Evolutionary conservation across 2,329 filamentous ascomycete species (phyloP).

Genomic region (Talaromyces funiculosus): DNA sequence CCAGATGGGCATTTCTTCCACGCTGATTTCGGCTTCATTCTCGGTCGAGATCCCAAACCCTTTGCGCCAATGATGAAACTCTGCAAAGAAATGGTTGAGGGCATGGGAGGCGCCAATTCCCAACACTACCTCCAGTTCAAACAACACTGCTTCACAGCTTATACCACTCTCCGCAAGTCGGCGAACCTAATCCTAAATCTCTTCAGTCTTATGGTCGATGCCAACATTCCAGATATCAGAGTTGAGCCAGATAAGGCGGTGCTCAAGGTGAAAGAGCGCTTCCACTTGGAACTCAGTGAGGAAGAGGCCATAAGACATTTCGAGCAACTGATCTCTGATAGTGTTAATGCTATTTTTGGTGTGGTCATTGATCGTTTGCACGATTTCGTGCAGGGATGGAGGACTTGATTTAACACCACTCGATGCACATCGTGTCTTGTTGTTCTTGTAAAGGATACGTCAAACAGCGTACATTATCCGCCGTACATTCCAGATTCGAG

Average conservation of each 20-base stretch:
- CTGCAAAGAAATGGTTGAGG: conserved; percentile 96
- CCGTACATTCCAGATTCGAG: neutral
- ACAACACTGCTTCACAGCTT: conserved; percentile 93
- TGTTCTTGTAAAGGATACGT: neutral
- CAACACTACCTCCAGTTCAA: conserved; percentile 85
- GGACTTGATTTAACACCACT: conserved; percentile 47
- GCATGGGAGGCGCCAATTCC: conserved; percentile 81
- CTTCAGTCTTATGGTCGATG: conserved; percentile 95
- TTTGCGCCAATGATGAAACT: conserved; percentile 97
- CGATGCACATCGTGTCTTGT: neutral
- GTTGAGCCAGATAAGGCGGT: conserved; percentile 91
- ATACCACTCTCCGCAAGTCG: conserved; percentile 82
- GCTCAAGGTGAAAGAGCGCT: conserved; percentile 87
- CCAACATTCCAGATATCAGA: conserved; percentile 92
- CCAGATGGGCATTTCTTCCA: conserved; percentile 96
- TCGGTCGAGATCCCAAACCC: conserved; percentile 93
- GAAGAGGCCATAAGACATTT: conserved; percentile 87
- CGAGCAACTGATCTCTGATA: conserved; percentile 85
- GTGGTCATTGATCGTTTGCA: conserved; percentile 94
- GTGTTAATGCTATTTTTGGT: conserved; percentile 80
- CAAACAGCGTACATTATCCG: neutral
- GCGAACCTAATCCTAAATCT: conserved; percentile 89
- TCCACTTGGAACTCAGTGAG: conserved; percentile 84
- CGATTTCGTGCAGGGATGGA: conserved; percentile 86
- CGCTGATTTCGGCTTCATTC: conserved; percentile 95